Conservation (phyloP, 805 yeast species). For the Candida maltosa region DNA sequence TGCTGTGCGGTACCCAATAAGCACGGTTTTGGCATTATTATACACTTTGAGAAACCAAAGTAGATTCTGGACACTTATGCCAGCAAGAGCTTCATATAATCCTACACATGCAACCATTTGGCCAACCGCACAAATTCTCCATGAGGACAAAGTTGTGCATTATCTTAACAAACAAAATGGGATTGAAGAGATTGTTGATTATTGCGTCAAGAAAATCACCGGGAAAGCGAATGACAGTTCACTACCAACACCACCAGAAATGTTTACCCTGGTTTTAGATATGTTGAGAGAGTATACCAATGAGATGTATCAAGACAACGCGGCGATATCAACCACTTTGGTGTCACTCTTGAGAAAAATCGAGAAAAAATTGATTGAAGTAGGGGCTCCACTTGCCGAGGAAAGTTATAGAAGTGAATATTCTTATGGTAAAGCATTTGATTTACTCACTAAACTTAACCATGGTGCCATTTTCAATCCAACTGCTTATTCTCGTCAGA, state of each 20-base stretch:
- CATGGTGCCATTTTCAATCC: constrained; percentile 45
- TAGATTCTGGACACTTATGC: constrained; percentile 40
- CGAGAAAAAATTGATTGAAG: constrained; percentile 11
- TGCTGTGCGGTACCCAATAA: constrained; percentile 12
- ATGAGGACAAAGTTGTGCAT: constrained; percentile 12
- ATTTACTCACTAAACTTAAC: constrained; percentile 34
- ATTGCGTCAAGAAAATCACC: constrained; percentile 11
- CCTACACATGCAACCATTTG: constrained; percentile 33
- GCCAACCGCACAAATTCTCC: constrained; percentile 18
- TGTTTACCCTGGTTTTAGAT: constrained; percentile 35
- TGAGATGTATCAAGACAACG: constrained; percentile 48
- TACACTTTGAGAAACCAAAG: constrained; percentile 49
- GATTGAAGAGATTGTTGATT: constrained; percentile 17
- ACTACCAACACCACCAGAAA: constrained; percentile 12
- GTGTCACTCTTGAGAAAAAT: constrained; percentile 28
- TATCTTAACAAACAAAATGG: constrained; percentile 20
- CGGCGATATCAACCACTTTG: constrained; percentile 45
- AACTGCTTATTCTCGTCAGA: constrained; percentile 43
- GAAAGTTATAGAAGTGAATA: constrained; percentile 31
- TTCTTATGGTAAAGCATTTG: constrained; percentile 52
- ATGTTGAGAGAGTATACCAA: constrained; percentile 54
- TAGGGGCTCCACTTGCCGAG: not conserved
- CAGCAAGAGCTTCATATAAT: constrained; percentile 21
- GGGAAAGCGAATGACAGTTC: not conserved
- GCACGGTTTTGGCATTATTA: constrained; percentile 39